phyloP scores from a whole-genome alignment of 2,329 filamentous ascomycete genomes.

The Coleophoma cylindrospora region DNA sequence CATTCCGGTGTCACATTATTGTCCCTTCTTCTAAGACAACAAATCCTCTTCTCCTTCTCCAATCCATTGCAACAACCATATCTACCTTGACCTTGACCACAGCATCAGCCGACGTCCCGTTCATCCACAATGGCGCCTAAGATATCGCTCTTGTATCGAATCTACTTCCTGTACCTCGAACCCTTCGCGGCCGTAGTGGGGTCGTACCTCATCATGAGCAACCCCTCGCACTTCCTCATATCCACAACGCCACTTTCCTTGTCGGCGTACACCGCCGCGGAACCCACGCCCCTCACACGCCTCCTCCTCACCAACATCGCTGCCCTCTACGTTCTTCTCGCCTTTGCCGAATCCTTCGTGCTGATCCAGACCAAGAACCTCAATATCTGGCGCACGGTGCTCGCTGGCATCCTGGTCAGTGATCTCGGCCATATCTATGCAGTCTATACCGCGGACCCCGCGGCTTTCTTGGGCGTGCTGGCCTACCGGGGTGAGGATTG shows the following conservation, averaged over 20 bases:
- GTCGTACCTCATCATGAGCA: conserved; percentile 15
- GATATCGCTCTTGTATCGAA: conserved; percentile 9
- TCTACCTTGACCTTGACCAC: too few species aligned
- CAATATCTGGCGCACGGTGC: conserved; percentile 21
- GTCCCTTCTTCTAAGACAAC: too few species aligned
- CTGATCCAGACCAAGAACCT: conserved; percentile 23
- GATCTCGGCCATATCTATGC: conserved; percentile 29
- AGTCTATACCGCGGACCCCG: conserved; percentile 17
- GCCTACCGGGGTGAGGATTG: conserved; percentile 27
- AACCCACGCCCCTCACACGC: conserved; percentile 12
- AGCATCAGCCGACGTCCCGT: too few species aligned
- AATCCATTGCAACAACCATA: too few species aligned
- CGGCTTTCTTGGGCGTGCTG: conserved; percentile 23
- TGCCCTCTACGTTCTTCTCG: conserved; percentile 24
- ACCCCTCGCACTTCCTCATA: conserved; percentile 11
- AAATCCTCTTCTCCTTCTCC: too few species aligned
- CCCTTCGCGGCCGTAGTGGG: conserved; percentile 17
- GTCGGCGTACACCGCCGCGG: conserved; percentile 6
- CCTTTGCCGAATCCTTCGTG: conserved; percentile 24
- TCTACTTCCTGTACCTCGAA: conserved; percentile 22
- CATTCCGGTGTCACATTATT: too few species aligned
- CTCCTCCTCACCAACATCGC: conserved; percentile 24
- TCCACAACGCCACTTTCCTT: conserved; percentile 16
- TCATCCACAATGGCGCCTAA: not conserved
- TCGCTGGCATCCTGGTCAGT: conserved; percentile 17